Percentiles rank a stretch among this genome's conserved stretches.
Conservation (phyloP, 352 stramenopile genomes). For the Pythium utonaiense region DNA sequence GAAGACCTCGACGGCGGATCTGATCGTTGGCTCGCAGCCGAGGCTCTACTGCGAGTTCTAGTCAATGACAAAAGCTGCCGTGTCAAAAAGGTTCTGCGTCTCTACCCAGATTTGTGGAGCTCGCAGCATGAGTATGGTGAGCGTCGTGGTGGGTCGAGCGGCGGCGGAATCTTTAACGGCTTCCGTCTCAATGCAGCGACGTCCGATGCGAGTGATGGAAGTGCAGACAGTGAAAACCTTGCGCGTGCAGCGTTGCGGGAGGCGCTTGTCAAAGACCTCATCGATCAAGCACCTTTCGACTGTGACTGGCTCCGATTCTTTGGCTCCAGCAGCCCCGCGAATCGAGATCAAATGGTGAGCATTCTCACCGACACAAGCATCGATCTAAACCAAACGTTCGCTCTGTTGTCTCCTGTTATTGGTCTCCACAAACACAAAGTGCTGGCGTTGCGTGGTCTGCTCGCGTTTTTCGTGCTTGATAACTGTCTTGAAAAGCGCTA, state of each 20-base stretch:
- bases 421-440: conserved; percentile 32
- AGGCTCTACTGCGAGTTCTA: conserved; percentile 41
- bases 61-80: conserved; percentile 3
- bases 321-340: background rate
- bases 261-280: conserved; percentile 54
- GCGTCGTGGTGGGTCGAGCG: conserved; percentile 24
- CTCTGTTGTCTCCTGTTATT: conserved; percentile 12
- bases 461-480: conserved; percentile 74
- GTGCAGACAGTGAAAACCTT: conserved; percentile 8
- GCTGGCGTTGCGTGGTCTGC: conserved; percentile 64
- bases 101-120: conserved; percentile 31
- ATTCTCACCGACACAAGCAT: conserved; percentile 30
- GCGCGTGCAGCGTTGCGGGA: conserved; percentile 26
- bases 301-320: conserved; percentile 59
- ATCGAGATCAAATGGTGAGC: conserved; percentile 25
- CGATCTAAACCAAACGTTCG: conserved; percentile 22
- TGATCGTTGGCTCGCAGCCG: conserved; percentile 50
- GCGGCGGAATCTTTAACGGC: conserved; percentile 30
- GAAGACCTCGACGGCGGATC: conserved; percentile 40
- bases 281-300: conserved; percentile 54
- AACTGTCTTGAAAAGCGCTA: conserved; percentile 86
- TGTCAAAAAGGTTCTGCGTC: conserved; percentile 33
- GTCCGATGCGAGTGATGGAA: background rate
- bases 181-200: conserved; percentile 34
- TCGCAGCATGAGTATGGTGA: conserved; percentile 30